These are phyloP conservation scores for Maudiozyma pseudohumilis DNA, from an alignment of 805 yeast species.

Conservation along the genomic window DNA sequence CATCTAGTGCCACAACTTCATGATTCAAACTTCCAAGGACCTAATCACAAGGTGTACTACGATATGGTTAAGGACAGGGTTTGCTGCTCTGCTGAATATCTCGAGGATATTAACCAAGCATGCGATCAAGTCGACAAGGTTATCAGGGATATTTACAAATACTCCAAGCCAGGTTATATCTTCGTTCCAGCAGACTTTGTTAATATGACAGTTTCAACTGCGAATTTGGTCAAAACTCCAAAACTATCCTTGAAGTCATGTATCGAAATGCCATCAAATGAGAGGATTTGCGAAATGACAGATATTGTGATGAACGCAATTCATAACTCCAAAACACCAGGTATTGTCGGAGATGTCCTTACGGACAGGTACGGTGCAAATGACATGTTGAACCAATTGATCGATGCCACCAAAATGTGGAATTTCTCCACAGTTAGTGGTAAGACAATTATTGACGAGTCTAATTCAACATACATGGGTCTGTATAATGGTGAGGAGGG, in stretches of 20 bases:
- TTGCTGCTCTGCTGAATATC: slow-evolving; percentile 45
- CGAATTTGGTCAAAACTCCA: slow-evolving; percentile 13
- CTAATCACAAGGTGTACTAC: slow-evolving; percentile 60
- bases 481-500: slow-evolving; percentile 59
- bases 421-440: slow-evolving; percentile 58
- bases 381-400: slow-evolving; percentile 38
- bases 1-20: slow-evolving; percentile 47
- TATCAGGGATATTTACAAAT: slow-evolving; percentile 41
- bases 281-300: slow-evolving; percentile 27
- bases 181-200: slow-evolving; percentile 68
- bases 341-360: slow-evolving; percentile 61
- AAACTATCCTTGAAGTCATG: slow-evolving; percentile 9
- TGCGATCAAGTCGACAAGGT: slow-evolving; percentile 55
- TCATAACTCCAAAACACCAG: slow-evolving; percentile 47
- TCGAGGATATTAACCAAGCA: slow-evolving; percentile 38
- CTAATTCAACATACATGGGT: slow-evolving; percentile 55
- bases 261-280: slow-evolving; percentile 4
- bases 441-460: slow-evolving; percentile 65
- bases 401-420: slow-evolving; percentile 36
- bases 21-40: slow-evolving; percentile 37
- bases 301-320: slow-evolving; percentile 39
- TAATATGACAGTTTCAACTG: slow-evolving; percentile 26
- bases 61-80: slow-evolving; percentile 47
- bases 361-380: slow-evolving; percentile 51
- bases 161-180: slow-evolving; percentile 73